Evolutionary conservation across 139 green algal species (phyloP).

Genomic region (Yamagishiella unicocca): DNA sequence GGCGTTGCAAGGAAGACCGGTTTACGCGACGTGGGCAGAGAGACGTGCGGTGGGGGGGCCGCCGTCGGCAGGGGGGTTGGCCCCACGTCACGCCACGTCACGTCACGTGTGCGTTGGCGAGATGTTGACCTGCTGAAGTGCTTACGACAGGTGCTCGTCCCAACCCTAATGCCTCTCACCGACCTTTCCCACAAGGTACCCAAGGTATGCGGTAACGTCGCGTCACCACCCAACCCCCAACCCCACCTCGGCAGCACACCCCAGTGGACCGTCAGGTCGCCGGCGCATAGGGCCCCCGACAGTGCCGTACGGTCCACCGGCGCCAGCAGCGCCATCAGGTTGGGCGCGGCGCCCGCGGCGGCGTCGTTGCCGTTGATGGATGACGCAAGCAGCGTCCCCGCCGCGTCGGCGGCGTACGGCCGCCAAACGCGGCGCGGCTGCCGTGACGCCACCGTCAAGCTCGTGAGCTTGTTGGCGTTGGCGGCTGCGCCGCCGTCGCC

Average conservation of each 20-base stretch:
- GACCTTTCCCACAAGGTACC: too few species aligned
- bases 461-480: neutral
- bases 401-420: neutral
- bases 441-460: neutral
- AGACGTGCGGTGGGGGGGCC: too few species aligned
- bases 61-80: too few species aligned
- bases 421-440: neutral
- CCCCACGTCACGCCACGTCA: too few species aligned
- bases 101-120: too few species aligned
- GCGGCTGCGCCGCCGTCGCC: neutral
- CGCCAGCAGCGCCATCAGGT: neutral
- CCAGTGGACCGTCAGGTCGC: neutral
- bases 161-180: too few species aligned
- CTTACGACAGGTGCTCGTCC: too few species aligned
- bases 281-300: neutral
- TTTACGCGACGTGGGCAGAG: too few species aligned
- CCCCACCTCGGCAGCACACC: neutral
- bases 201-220: too few species aligned
- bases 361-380: neutral
- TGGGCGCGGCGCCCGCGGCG: neutral
- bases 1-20: too few species aligned
- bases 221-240: too few species aligned
- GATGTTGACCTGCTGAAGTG: too few species aligned
- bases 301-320: neutral
- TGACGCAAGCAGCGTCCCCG: neutral